phyloP scores from a whole-genome alignment of 805 yeast genomes.

The Saccharomycopsis vini region DNA sequence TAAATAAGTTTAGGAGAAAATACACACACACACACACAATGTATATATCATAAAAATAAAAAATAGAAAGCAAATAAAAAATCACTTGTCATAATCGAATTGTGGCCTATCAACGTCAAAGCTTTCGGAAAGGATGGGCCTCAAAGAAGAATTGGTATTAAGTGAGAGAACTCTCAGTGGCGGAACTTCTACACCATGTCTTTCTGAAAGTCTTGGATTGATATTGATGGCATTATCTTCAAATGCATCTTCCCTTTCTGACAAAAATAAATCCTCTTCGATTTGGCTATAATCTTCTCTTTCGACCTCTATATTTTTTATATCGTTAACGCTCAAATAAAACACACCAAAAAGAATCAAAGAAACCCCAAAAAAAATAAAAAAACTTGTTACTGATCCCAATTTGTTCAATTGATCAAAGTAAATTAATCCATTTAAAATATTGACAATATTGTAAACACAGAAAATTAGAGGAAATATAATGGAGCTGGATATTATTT shows the following conservation, averaged over 20 bases:
- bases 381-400: constrained; percentile 27
- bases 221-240: too few species aligned
- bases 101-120: constrained; percentile 2
- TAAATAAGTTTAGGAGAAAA: background rate
- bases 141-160: constrained; percentile 8
- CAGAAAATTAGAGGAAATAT: constrained; percentile 82
- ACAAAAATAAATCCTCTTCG: too few species aligned
- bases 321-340: constrained; percentile 47
- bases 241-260: too few species aligned
- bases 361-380: constrained; percentile 41
- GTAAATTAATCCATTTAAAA: constrained; percentile 55
- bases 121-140: constrained; percentile 11
- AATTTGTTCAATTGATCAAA: constrained; percentile 41
- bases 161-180: too few species aligned
- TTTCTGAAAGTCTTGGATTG: too few species aligned
- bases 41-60: too few species aligned
- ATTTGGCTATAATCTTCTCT: too few species aligned
- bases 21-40: background rate
- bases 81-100: background rate
- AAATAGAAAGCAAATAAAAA: too few species aligned
- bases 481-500: constrained; percentile 62
- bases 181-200: too few species aligned
- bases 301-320: too few species aligned
- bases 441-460: constrained; percentile 64
- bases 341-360: constrained; percentile 51